phyloP scores from a whole-genome alignment of 2,329 filamentous ascomycete genomes.

The Monilinia polystroma region DNA sequence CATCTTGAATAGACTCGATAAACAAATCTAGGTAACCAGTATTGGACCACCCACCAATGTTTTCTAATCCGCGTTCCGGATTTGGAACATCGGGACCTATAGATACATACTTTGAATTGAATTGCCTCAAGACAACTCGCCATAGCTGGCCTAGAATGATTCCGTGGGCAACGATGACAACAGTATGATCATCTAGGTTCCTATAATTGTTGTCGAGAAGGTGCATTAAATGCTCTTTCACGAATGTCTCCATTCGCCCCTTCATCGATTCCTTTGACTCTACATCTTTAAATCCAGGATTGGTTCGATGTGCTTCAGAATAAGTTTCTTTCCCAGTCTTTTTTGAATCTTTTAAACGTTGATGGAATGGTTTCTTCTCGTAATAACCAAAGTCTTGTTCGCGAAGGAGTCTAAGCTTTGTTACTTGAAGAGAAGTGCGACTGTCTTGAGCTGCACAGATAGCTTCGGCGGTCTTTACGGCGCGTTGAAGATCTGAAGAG shows the following conservation, averaged over 20 bases:
- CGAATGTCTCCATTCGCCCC: slow-evolving; percentile 61
- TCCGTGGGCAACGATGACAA: slow-evolving; percentile 79
- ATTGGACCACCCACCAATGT: slow-evolving; percentile 62
- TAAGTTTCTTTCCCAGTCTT: slow-evolving; percentile 43
- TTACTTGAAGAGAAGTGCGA: slow-evolving; percentile 27
- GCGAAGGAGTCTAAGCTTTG: slow-evolving; percentile 50
- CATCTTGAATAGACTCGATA: slow-evolving; percentile 26
- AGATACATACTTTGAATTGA: slow-evolving; percentile 42
- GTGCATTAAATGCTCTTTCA: slow-evolving; percentile 62
- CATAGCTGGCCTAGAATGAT: slow-evolving; percentile 73
- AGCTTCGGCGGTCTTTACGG: slow-evolving; percentile 67
- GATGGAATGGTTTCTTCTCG: slow-evolving; percentile 62
- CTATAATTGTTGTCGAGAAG: slow-evolving; percentile 42
- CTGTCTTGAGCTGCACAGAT: slow-evolving; percentile 63
- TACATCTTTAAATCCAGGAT: slow-evolving; percentile 51
- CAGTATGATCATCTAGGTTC: slow-evolving; percentile 41
- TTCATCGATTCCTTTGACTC: slow-evolving; percentile 70
- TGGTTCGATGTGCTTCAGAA: slow-evolving; percentile 43
- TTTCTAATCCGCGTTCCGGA: slow-evolving; percentile 43
- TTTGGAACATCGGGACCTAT: slow-evolving; percentile 46
- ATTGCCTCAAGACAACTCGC: slow-evolving; percentile 57
- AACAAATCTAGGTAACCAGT: slow-evolving; percentile 54
- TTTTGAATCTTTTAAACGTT: slow-evolving; percentile 42
- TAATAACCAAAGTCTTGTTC: slow-evolving; percentile 74
- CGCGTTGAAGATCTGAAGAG: slow-evolving; percentile 74